A percentile compares a stretch with the other conserved stretches of the same genome.
Evolutionary conservation across 2,329 filamentous ascomycete genomes (phyloP).

Genomic region (Epichloe scottii): DNA sequence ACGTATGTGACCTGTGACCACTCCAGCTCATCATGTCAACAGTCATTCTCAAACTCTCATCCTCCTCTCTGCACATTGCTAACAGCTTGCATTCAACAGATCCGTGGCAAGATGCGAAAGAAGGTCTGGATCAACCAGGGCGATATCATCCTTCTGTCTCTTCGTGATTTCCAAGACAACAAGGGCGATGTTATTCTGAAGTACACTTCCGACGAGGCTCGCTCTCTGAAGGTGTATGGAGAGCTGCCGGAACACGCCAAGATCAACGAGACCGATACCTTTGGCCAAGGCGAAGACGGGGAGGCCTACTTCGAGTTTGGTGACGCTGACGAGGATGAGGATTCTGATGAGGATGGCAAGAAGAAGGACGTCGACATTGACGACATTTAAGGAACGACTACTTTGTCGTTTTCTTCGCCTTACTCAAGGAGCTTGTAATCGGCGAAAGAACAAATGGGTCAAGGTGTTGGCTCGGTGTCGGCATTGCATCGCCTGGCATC

Average conservation of each 20-base stretch:
- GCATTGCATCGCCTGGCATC: not conserved
- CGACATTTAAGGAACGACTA: slow-evolving; percentile 59
- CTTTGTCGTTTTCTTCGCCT: not conserved
- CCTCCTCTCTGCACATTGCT: not conserved
- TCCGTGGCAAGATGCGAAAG: slow-evolving; percentile 91
- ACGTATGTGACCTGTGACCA: slow-evolving; percentile 18
- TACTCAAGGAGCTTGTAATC: not conserved
- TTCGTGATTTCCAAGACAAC: slow-evolving; percentile 88
- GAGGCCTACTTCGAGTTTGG: slow-evolving; percentile 98
- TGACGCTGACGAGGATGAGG: slow-evolving; percentile 61
- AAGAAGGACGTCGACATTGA: slow-evolving; percentile 84
- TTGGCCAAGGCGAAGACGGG: slow-evolving; percentile 81
- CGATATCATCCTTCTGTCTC: slow-evolving; percentile 79
- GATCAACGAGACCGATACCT: slow-evolving; percentile 99
- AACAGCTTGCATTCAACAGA: slow-evolving; percentile 13
- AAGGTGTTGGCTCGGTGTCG: not conserved
- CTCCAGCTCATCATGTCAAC: no score
- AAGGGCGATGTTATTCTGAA: slow-evolving; percentile 96
- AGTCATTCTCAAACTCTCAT: no score
- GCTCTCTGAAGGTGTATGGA: slow-evolving; percentile 90
- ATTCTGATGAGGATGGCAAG: slow-evolving; percentile 42
- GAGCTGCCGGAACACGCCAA: slow-evolving; percentile 95
- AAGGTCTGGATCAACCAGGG: slow-evolving; percentile 99
- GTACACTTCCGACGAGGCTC: slow-evolving; percentile 91
- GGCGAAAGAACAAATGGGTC: not conserved